Base-by-base conservation (phyloP, 805 yeast species). In the Priceomyces haplophilus region DNA sequence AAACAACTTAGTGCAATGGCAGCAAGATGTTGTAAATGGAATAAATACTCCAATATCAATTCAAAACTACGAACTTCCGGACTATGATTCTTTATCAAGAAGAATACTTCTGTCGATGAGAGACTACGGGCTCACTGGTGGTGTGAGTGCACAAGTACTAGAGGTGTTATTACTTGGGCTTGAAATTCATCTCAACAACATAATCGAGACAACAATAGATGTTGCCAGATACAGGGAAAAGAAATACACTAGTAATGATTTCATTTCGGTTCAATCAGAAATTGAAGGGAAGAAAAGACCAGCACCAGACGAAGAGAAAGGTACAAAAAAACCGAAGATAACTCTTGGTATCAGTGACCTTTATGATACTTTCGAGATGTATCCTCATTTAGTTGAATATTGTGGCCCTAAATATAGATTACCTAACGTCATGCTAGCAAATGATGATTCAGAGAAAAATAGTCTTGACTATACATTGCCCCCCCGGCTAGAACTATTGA, bases 11-110 rank as follows among this genome's bases (percentile, higher is more conserved):
- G 76, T 82, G 23, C 84, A 84, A 52, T 89, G 97, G 91, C 88
- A 95, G 17, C 96, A 90, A 61, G 98, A 93, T 57, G 87, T 93
- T 13, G 76, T 84, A 41, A 89, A 84, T 55, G 95, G 93, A 3
- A 77, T 88, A 42, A 88, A 86, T 51, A 79, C 93, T 1, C 91
- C 93, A 3, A 70, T 90, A 27, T 77, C 91, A 2, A 70, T 86
- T 1, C 96, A 91, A 51, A 72, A 79, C 29, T 87, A 73, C 58
- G 90, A 90, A 48, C 61, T 93, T 4, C 97, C 97, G 0, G 98
- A 91, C 50, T 72, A 74, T 32, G 89, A 82, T 36, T 75, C 75
- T 30, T 62, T 93, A 35, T 77, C 79, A 40, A 67, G 81, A 10
- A 73, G 89, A 40, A 81, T 93, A 73, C 64, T 82, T 16, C 93